Base-by-base conservation (phyloP, 352 stramenopile genomes). In the Globisporangium barbulae region DNA sequence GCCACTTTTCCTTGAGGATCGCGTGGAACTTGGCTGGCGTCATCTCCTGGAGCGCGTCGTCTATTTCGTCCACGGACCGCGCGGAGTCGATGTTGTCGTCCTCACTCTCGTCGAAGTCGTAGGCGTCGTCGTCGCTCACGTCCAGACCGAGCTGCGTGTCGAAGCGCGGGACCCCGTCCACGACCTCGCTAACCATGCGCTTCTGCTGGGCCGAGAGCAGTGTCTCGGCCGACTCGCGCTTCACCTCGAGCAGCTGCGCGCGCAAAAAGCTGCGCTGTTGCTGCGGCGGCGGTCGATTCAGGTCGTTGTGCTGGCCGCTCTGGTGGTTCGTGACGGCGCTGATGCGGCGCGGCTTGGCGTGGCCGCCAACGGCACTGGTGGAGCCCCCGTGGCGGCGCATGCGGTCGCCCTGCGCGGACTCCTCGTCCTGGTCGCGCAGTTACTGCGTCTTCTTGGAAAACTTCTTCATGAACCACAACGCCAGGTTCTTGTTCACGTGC, bases 231-330 rank as follows among this genome's bases (percentile, higher is more conserved):
- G 80, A 90, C 53, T 89, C 75, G 33, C 78, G 72, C 76, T 91
- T 91, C 83, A 91, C 90, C 69, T 91, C 83, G 41, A 87, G 67
- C 19, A 91, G 69, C 61, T 91, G 80, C 48, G 80, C 74, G 13
- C 81, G 76, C 53, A 91, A 37, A 41, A 89, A 91, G 56, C 81
- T 91, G 47, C 77, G 71, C 72, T 91, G 83, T 0, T 76, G 67
- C 75, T 85, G 72, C 53, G 81, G 73, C 30, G 75, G 80, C 17
- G 70, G 59, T 0, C 60, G 70, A 8, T 59, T 44, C 8, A 54
- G 52, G 10, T 64, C 35, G 5, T 73, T 71, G 42, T 65, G 65
- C 0, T 68, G 69, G 7, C 59, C 62, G 3, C 68, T 73, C 41
- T 65, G 64, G 53, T 75, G 68, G 61, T 70, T 74, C 12, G 72